These are phyloP conservation scores for Paracorniculantispora psalliotae DNA, from an alignment of 2,329 filamentous ascomycete species.

Conservation along the genomic window DNA sequence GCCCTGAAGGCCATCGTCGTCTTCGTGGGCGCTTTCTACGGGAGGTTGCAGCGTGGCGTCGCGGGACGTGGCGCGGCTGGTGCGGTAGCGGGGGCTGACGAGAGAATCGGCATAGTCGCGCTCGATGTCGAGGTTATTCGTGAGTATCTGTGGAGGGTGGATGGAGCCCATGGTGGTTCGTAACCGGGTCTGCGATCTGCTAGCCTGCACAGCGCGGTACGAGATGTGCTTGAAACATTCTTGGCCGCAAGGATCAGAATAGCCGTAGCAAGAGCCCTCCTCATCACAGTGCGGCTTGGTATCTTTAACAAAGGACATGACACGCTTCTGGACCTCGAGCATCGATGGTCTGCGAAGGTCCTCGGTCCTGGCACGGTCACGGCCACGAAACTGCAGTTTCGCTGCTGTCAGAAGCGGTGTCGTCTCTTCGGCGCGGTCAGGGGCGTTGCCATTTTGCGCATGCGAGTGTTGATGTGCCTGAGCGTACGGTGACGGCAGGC, in stretches of 20 bases:
- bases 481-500: conserved; percentile 21
- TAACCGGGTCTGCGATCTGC: conserved; percentile 33
- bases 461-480: conserved; percentile 17
- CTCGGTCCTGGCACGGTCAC: conserved; percentile 22
- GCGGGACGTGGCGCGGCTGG: conserved; percentile 35
- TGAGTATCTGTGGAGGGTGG: conserved; percentile 22
- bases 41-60: conserved; percentile 27
- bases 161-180: conserved; percentile 38
- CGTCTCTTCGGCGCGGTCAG: conserved; percentile 32
- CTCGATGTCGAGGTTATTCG: conserved; percentile 25
- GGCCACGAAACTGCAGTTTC: conserved; percentile 19
- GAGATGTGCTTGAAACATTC: conserved; percentile 58
- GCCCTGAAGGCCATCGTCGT: conserved; percentile 22
- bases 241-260: conserved; percentile 60
- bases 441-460: conserved; percentile 20
- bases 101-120: conserved; percentile 23
- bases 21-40: conserved; percentile 10
- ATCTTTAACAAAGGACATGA: conserved; percentile 62
- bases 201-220: conserved; percentile 28
- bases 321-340: conserved; percentile 47
- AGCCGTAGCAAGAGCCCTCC: conserved; percentile 57
- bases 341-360: conserved; percentile 48
- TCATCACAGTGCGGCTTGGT: conserved; percentile 60
- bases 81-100: conserved; percentile 30
- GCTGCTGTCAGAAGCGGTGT: conserved; percentile 42